phyloP scores from a whole-genome alignment of 352 stramenopile species.

The Aphanomyces euteiches region DNA sequence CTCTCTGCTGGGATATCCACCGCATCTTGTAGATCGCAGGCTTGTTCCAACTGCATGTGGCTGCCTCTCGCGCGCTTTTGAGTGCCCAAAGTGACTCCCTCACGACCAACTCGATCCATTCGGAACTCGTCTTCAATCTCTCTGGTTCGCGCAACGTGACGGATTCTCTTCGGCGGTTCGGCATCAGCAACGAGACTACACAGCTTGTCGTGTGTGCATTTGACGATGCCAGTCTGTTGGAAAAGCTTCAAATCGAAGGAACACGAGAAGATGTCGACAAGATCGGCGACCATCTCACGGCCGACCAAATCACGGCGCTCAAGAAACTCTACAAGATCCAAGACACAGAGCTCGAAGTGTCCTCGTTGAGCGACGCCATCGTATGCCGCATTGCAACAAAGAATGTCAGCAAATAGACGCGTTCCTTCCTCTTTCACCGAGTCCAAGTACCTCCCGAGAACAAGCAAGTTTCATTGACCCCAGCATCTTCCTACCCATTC shows the following conservation, averaged over 20 bases:
- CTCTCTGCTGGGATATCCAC: not conserved
- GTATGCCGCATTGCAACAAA: constrained; percentile 84
- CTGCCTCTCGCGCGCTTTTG: constrained; percentile 64
- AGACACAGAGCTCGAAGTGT: constrained; percentile 61
- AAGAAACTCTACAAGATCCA: constrained; percentile 85
- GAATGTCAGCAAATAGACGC: constrained; percentile 72
- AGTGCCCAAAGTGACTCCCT: constrained; percentile 52
- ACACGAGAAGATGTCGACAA: constrained; percentile 37
- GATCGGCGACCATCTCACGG: constrained; percentile 43
- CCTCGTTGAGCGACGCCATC: constrained; percentile 63
- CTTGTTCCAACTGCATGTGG: constrained; percentile 71
- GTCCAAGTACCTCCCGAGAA: no score
- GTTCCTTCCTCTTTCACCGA: no score
- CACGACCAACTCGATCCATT: constrained; percentile 73
- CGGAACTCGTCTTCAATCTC: constrained; percentile 84
- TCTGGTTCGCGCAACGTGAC: constrained; percentile 77
- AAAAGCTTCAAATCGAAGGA: constrained; percentile 48
- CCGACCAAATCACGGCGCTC: constrained; percentile 51
- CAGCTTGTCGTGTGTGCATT: constrained; percentile 71
- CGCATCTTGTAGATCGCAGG: constrained; percentile 50
- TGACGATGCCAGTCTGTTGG: constrained; percentile 50
- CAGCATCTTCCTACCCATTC: not conserved
- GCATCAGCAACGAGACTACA: constrained; percentile 51
- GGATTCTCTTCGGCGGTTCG: constrained; percentile 79
- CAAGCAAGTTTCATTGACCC: no score